Percentiles rank a stretch among this genome's conserved stretches.
Evolutionary conservation across 2,329 filamentous ascomycete genomes (phyloP).

Genomic region (Pseudocercospora crystallina): DNA sequence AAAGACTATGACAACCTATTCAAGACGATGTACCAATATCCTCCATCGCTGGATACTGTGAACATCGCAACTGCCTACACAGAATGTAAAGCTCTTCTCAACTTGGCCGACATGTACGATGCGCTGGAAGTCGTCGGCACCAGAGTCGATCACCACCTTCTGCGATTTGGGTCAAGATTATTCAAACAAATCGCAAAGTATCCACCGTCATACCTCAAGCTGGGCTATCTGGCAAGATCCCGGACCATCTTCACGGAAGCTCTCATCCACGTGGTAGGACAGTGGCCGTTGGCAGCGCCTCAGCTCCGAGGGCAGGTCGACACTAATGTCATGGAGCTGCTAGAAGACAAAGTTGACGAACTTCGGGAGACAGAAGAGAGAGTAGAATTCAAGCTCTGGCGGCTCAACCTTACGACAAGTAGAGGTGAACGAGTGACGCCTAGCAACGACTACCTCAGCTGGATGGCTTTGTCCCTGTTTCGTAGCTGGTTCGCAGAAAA

Average conservation of each 20-base stretch:
- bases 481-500: constrained; percentile 92
- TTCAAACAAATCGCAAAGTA: constrained; percentile 98
- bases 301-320: constrained; percentile 74
- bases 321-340: constrained; percentile 76
- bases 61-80: constrained; percentile 92
- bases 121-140: constrained; percentile 83
- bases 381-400: constrained; percentile 78
- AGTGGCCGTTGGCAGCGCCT: constrained; percentile 81
- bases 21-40: constrained; percentile 92
- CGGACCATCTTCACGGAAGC: constrained; percentile 76
- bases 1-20: constrained; percentile 96
- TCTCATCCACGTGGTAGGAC: constrained; percentile 88
- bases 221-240: constrained; percentile 81
- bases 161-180: constrained; percentile 85
- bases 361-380: constrained; percentile 78
- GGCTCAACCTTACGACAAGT: constrained; percentile 73
- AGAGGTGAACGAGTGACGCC: constrained; percentile 82
- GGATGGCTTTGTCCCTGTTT: constrained; percentile 84
- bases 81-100: constrained; percentile 86
- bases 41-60: constrained; percentile 75
- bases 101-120: constrained; percentile 92
- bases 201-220: constrained; percentile 84
- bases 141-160: constrained; percentile 86
- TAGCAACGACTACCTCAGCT: constrained; percentile 77
- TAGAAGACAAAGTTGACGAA: constrained; percentile 93